A percentile compares a stretch with the other conserved stretches of the same genome.
Conservation (phyloP, 352 stramenopile genomes). For the Pythium inflatum region DNA sequence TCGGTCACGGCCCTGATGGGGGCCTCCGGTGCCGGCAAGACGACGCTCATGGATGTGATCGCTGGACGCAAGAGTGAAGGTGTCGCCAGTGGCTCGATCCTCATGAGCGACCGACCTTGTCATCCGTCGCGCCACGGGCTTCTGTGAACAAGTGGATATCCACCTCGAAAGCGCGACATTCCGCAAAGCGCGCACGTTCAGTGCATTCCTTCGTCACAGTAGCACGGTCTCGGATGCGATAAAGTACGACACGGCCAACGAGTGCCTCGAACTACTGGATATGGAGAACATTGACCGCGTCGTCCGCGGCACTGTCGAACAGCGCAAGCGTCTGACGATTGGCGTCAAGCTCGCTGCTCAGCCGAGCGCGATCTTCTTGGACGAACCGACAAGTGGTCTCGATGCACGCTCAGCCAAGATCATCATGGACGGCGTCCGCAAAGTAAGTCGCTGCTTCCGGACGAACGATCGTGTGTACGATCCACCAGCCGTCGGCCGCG, state of each 20-base stretch:
- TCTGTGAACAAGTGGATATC: slow-evolving; percentile 42
- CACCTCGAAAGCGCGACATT: slow-evolving; percentile 76
- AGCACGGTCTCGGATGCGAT: slow-evolving; percentile 24
- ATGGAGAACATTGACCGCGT: slow-evolving; percentile 30
- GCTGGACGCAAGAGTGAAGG: slow-evolving; percentile 67
- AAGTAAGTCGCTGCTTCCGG: slow-evolving; percentile 86
- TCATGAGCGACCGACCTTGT: slow-evolving; percentile 38
- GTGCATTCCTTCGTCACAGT: slow-evolving; percentile 60
- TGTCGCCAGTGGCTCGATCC: slow-evolving; percentile 45
- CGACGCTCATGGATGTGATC: slow-evolving; percentile 75
- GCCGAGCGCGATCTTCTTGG: slow-evolving; percentile 51
- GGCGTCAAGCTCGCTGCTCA: slow-evolving; percentile 86
- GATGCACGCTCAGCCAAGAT: slow-evolving; percentile 86
- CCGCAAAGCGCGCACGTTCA: slow-evolving; percentile 84
- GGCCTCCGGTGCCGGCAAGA: slow-evolving; percentile 57
- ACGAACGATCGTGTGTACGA: slow-evolving; percentile 86
- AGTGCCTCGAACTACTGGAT: slow-evolving; percentile 41
- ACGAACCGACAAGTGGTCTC: slow-evolving; percentile 61
- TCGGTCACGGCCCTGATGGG: slow-evolving; percentile 79
- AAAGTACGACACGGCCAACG: slow-evolving; percentile 39
- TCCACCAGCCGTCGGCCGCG: slow-evolving; percentile 88
- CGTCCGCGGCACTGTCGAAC: slow-evolving; percentile 37
- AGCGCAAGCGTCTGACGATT: slow-evolving; percentile 55
- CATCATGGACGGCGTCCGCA: slow-evolving; percentile 88
- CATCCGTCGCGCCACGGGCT: slow-evolving; percentile 34